Conservation (phyloP, 208 protist species). For the Trypanosoma caninum region DNA sequence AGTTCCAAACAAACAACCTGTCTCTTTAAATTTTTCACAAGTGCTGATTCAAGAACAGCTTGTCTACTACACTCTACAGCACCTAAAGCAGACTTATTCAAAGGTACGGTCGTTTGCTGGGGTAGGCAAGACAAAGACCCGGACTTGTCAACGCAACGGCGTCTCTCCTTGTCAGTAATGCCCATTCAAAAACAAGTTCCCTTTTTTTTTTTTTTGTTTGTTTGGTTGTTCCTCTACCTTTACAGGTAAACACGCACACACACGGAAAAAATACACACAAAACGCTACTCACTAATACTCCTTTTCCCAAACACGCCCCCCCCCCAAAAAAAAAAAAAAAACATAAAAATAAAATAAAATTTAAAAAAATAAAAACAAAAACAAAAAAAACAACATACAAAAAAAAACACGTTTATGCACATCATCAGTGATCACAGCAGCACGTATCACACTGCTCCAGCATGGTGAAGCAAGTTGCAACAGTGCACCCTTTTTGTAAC, state of each 20-base stretch:
- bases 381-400: not conserved
- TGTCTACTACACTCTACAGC: not conserved
- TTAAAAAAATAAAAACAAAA: not conserved
- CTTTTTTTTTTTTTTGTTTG: not conserved
- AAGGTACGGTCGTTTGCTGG: not conserved
- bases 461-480: too few species aligned
- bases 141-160: not conserved
- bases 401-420: not conserved
- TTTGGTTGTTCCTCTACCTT: not conserved
- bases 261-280: too few species aligned
- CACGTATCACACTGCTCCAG: not conserved
- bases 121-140: not conserved
- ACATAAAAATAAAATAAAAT: not conserved
- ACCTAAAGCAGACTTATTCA: not conserved
- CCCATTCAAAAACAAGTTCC: not conserved
- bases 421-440: not conserved
- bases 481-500: too few species aligned
- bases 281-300: not conserved
- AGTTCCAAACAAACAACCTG: slow-evolving; percentile 61
- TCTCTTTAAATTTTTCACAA: slow-evolving; percentile 67
- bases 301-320: not conserved
- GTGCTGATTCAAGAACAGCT: slow-evolving; percentile 27
- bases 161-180: not conserved
- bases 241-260: too few species aligned
- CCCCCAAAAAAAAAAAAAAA: not conserved